phyloP scores from a whole-genome alignment of 2,329 filamentous ascomycete species.

The Alternaria burnsii region DNA sequence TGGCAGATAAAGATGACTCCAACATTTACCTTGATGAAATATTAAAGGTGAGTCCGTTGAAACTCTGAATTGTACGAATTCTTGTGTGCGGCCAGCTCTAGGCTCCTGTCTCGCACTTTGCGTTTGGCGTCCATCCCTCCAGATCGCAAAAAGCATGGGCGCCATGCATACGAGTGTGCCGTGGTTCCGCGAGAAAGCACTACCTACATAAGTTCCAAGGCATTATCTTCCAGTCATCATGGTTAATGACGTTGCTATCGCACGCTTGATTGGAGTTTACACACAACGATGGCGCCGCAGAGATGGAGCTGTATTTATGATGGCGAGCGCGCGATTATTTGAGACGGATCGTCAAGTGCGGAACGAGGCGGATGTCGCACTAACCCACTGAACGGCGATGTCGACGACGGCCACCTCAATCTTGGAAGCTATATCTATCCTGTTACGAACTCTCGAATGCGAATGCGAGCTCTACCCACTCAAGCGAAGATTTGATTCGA shows the following conservation, averaged over 20 bases:
- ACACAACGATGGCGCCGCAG: not conserved
- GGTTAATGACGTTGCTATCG: not conserved
- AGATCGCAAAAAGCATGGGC: not conserved
- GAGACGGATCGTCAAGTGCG: not conserved
- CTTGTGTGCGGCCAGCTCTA: not conserved
- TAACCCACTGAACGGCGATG: not conserved
- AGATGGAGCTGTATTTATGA: not conserved
- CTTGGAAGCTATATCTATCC: not conserved
- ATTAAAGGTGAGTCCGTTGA: not conserved
- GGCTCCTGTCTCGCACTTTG: not conserved
- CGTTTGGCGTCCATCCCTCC: not conserved
- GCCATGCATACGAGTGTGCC: not conserved
- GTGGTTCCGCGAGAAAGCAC: not conserved
- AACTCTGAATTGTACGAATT: not conserved
- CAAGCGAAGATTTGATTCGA: not conserved
- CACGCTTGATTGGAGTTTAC: not conserved
- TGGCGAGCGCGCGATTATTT: not conserved
- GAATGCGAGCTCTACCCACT: conserved; percentile 21
- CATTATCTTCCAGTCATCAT: not conserved
- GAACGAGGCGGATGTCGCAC: not conserved
- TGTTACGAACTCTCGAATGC: conserved; percentile 8
- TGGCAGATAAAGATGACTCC: not conserved
- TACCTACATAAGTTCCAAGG: not conserved
- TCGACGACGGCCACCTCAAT: not conserved
- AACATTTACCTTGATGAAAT: not conserved